phyloP scores from a whole-genome alignment of 805 yeast species.

The Lipomyces starkeyi region DNA sequence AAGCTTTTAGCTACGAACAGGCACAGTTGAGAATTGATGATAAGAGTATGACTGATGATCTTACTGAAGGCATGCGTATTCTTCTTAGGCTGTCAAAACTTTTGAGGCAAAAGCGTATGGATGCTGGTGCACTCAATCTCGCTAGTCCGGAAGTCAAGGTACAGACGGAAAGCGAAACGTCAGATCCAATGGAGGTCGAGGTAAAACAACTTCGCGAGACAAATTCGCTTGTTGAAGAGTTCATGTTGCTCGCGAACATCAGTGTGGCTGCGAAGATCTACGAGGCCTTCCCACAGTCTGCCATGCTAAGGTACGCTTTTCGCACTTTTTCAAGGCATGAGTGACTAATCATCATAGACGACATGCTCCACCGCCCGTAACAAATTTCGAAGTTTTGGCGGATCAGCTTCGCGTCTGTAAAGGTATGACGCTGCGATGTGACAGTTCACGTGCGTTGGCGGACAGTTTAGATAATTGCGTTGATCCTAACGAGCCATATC shows the following conservation, averaged over 20 bases:
- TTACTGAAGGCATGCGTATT: slow-evolving; percentile 88
- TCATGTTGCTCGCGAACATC: slow-evolving; percentile 96
- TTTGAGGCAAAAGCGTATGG: slow-evolving; percentile 82
- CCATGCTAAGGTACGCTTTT: slow-evolving; percentile 63
- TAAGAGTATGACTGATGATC: slow-evolving; percentile 70
- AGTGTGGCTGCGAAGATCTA: slow-evolving; percentile 92
- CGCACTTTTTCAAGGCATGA: background rate
- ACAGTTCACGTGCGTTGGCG: slow-evolving; percentile 88
- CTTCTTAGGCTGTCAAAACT: slow-evolving; percentile 79
- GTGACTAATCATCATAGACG: slow-evolving; percentile 59
- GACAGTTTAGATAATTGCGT: slow-evolving; percentile 89
- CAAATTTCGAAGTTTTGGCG: slow-evolving; percentile 86
- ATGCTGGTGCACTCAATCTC: slow-evolving; percentile 93
- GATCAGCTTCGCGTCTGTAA: slow-evolving; percentile 87
- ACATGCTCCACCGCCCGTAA: slow-evolving; percentile 95
- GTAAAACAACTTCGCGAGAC: slow-evolving; percentile 87
- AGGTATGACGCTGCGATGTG: slow-evolving; percentile 74
- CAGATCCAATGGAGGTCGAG: slow-evolving; percentile 96
- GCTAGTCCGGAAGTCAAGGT: slow-evolving; percentile 99
- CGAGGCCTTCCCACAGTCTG: slow-evolving; percentile 95
- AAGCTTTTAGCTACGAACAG: slow-evolving; percentile 91
- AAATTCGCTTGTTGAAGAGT: slow-evolving; percentile 95
- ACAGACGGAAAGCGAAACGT: slow-evolving; percentile 94
- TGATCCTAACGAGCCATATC: slow-evolving; percentile 83
- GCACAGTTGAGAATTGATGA: slow-evolving; percentile 95